These are phyloP conservation scores for Kodamaea laetipori DNA, from an alignment of 805 yeast genomes.

Conservation along the genomic window DNA sequence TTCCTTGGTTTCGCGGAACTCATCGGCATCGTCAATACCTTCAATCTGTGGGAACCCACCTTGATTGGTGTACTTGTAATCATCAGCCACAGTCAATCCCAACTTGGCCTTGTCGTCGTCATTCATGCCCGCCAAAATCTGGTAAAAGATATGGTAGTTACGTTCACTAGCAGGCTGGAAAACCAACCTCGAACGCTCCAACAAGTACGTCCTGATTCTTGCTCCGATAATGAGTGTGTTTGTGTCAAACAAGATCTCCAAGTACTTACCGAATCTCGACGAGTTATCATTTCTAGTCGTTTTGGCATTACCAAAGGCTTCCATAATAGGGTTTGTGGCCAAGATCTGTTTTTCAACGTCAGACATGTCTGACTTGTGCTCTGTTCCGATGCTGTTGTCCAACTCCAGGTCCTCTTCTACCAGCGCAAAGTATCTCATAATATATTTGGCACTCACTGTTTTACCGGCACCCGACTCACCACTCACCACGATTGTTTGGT, in stretches of 20 bases:
- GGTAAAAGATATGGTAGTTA: conserved; percentile 94
- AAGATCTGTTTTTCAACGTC: conserved; percentile 90
- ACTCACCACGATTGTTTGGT: conserved; percentile 94
- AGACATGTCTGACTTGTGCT: conserved; percentile 66
- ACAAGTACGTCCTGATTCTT: conserved; percentile 83
- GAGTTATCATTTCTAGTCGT: conserved; percentile 97
- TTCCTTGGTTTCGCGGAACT: conserved; percentile 71
- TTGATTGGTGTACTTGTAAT: conserved; percentile 82
- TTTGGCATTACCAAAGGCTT: conserved; percentile 98
- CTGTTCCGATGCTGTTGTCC: conserved; percentile 35
- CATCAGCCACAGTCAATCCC: conserved; percentile 63
- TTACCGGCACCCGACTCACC: conserved; percentile 99
- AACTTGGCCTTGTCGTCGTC: conserved; percentile 56
- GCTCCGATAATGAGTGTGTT: conserved; percentile 88
- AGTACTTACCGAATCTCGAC: conserved; percentile 94
- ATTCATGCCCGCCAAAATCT: conserved; percentile 72
- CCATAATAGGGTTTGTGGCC: conserved; percentile 97
- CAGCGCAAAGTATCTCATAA: conserved; percentile 96
- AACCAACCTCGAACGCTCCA: conserved; percentile 92
- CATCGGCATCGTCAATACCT: conserved; percentile 81
- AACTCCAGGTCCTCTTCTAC: conserved; percentile 60
- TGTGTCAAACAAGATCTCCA: conserved; percentile 83
- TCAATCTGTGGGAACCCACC: conserved; percentile 75
- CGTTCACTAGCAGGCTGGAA: conserved; percentile 91
- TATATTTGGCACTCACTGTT: conserved; percentile 94